Percentiles rank a stretch among this genome's conserved stretches.
phyloP scores from a whole-genome alignment of 2,329 filamentous ascomycete genomes.

The Fusarium secorum region DNA sequence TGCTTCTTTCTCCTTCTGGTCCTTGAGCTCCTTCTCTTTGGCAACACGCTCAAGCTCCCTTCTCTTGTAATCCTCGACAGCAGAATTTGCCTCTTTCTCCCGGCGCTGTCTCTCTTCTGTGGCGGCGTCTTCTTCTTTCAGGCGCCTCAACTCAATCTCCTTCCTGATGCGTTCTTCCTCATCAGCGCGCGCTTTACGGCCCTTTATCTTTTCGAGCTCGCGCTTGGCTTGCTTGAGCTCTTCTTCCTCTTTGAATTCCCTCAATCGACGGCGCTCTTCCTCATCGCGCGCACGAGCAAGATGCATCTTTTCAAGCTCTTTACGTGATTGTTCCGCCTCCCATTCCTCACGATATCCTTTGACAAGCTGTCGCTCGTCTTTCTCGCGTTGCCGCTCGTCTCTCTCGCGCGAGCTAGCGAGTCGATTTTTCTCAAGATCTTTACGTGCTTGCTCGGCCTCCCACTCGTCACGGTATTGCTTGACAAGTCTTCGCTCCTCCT shows the following conservation, averaged over 20 bases:
- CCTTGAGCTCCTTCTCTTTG: constrained; percentile 57
- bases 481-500: constrained; percentile 48
- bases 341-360: constrained; percentile 54
- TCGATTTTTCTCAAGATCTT: constrained; percentile 56
- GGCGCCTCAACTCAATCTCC: constrained; percentile 60
- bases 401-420: constrained; percentile 52
- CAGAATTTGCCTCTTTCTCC: constrained; percentile 59
- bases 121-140: constrained; percentile 54
- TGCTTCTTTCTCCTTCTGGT: constrained; percentile 59
- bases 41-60: constrained; percentile 54
- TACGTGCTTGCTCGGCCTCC: constrained; percentile 50
- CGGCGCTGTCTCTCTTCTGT: constrained; percentile 46
- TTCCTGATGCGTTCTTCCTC: constrained; percentile 61
- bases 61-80: constrained; percentile 60
- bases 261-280: constrained; percentile 47
- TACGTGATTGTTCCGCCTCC: constrained; percentile 43
- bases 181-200: constrained; percentile 56
- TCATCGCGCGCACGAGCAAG: constrained; percentile 45
- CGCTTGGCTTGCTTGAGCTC: constrained; percentile 59
- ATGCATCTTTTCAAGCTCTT: constrained; percentile 34
- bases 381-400: constrained; percentile 43
- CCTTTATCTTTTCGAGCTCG: constrained; percentile 58
- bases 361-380: constrained; percentile 36
- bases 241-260: constrained; percentile 51
- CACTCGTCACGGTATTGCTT: constrained; percentile 54